phyloP scores from a whole-genome alignment of 768 basidiomycete species.

The Trametes cinnabarina region DNA sequence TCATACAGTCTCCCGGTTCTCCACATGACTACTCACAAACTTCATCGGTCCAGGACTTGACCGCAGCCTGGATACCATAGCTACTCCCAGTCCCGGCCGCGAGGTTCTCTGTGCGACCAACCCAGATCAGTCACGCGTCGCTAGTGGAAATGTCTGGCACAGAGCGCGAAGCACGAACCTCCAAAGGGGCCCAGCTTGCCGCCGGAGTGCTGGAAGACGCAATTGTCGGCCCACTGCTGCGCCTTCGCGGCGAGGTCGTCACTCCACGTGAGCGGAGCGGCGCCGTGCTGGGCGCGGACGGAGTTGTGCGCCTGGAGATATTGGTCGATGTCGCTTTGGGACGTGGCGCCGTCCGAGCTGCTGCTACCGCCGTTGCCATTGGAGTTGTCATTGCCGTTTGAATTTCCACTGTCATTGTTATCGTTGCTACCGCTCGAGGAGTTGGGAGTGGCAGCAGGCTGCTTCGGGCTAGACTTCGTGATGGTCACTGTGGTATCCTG shows the following conservation, averaged over 20 bases:
- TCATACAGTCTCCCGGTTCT: background rate
- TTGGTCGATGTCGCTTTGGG: conserved; percentile 46
- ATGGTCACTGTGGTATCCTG: background rate
- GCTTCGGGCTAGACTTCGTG: conserved; percentile 17
- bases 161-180: conserved; percentile 41
- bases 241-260: conserved; percentile 58
- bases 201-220: conserved; percentile 67
- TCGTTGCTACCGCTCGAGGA: background rate
- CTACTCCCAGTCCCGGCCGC: conserved; percentile 64
- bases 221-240: conserved; percentile 65
- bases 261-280: conserved; percentile 62
- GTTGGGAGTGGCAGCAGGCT: conserved; percentile 13
- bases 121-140: background rate
- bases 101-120: conserved; percentile 57
- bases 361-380: background rate
- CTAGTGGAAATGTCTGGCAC: too few species aligned
- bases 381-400: too few species aligned
- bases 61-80: conserved; percentile 48
- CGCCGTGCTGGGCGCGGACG: conserved; percentile 62
- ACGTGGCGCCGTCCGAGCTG: conserved; percentile 22
- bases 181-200: conserved; percentile 64
- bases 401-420: background rate
- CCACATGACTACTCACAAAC: conserved; percentile 43
- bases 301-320: conserved; percentile 65
- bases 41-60: conserved; percentile 68